Evolutionary conservation across 2,329 filamentous ascomycete species (phyloP), one percentile per base, ranked within the genome.

Genomic region (Colletotrichum paranaense): DNA sequence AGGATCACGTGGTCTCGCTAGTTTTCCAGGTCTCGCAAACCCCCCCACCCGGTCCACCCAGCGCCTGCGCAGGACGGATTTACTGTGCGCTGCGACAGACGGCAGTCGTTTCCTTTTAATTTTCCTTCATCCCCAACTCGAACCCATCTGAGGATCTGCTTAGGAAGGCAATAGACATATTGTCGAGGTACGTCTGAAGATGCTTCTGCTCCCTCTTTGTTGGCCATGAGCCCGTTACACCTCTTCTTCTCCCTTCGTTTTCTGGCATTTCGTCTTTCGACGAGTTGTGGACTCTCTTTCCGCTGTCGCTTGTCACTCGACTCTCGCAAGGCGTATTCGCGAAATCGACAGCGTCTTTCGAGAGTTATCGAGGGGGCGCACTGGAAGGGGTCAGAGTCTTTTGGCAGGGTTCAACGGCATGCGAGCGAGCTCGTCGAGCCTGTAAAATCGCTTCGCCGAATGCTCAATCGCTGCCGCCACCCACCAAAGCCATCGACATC

Each of bases 171-270:
- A 86, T 88, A 84, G 79, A 78, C 71, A 81, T 86, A 88, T 88
- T 90, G 88, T 90, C 88, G 88, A 90, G 88, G 88, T 90, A 90
- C 79, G 88, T 90, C 86, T 86, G 82, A 84, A 83, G 86, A 88
- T 88, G 86, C 82, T 86, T 83, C 73, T 74, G 71, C 35, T 62
- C 71, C 70, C 75, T 65, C 71, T 74, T 72, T 74, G 63, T 58
- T 74, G 69, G 68, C 32, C 72, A 26, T 74, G 67, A 67, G 68
- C 62, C 62, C 49, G 53, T 81, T 80, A 77, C 78, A 75, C 72
- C 74, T 72, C 75, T 69, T 75, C 14, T 11, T 42, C 38, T 16
- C 67, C 59, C 75, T n/a, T 49, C 8, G 42, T 76, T 77, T 75
- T 30, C 65, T 58, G 62, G 70, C 66, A 57, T 26, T 66, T 63